Conservation (phyloP, 352 stramenopile genomes). For the Phytophthora pinifolia region DNA sequence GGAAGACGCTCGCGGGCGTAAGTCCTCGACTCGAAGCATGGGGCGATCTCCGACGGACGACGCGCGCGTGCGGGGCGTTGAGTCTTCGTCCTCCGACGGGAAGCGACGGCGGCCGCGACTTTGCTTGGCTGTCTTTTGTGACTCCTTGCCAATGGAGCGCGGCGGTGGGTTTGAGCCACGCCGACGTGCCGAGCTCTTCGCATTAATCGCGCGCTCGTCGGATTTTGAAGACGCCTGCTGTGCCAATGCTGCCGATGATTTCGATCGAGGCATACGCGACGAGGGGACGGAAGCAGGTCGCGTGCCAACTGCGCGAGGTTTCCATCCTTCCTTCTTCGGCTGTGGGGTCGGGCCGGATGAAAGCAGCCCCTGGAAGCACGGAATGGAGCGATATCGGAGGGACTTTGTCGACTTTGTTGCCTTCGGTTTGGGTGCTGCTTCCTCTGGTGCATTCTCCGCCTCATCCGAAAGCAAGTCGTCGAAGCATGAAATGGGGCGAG, state of each 20-base stretch:
- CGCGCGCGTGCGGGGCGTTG: constrained; percentile 5
- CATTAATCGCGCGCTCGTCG: constrained; percentile 9
- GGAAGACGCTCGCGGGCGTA: constrained; percentile 21
- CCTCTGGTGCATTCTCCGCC: constrained; percentile 8
- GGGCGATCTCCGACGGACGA: constrained; percentile 17
- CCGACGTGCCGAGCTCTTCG: constrained; percentile 3
- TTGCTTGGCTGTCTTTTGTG: constrained; percentile 15
- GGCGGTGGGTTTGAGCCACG: constrained; percentile 9
- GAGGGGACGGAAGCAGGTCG: constrained; percentile 18
- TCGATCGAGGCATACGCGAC: constrained; percentile 4
- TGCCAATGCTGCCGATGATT: constrained; percentile 1
- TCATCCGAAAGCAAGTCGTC: constrained; percentile 24
- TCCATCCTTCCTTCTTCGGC: constrained; percentile 17
- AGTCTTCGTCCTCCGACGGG: constrained; percentile 11
- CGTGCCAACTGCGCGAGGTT: constrained; percentile 12
- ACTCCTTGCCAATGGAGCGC: too few relatives aligned
- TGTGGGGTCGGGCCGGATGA: constrained; percentile 11
- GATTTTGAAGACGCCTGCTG: constrained; percentile 12
- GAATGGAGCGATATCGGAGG: constrained; percentile 12
- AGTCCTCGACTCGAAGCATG: constrained; percentile 8
- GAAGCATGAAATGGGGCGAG: constrained; percentile 19
- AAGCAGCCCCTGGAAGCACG: constrained; percentile 23
- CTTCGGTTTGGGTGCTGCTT: constrained; percentile 2
- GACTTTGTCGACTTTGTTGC: constrained; percentile 13
- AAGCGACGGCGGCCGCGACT: constrained; percentile 5